Evolutionary conservation across 2,329 filamentous ascomycete species (phyloP), one percentile per base, ranked within the genome.

Genomic region (Colletotrichum gloeosporioides): DNA sequence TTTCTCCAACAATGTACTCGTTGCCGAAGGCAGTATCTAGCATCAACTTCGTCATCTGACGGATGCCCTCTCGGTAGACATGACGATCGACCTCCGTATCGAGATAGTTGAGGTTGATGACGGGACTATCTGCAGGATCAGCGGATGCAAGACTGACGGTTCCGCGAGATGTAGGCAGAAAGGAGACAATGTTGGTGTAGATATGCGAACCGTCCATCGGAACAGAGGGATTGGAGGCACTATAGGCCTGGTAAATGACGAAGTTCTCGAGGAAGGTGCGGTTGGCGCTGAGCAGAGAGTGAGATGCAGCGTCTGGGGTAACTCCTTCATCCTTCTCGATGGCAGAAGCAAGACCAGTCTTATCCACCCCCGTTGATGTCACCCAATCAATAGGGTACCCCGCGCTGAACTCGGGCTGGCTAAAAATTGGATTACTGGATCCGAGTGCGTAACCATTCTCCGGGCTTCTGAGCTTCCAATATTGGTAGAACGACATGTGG

Each of bases 401-500:
- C 62, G 82, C 75, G 3, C 78, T 74, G 73, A 86, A 87, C 22
- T 85, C 83, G 0, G 84, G 83, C 65, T 83, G 78, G 1, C 73
- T 78, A 69, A 86, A 86, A 10, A 83, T 68, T 4, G 84, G 81
- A 44, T 85, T 86, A 2, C 78, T 44, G 0, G 85, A 83, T 6
- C 83, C 84, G 8, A 84, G 68, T 3, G 81, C 79, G 76, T 79
- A 81, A 2, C 85, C 85, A 1, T 81, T 80, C 8, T 80, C 81
- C 16, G 82, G 82, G 55, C 85, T 77, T 25, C 80, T 79, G 6
- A 86, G 39, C 25, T 81, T 64, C 81, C 82, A 83, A 59, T 80
- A 78, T 49, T 83, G 80, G 57, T 77, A 75, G 75, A 80, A 78
- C 70, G 79, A 95, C 94, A 80, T 71, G 65, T 83, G 80, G 77